These are phyloP conservation scores for Rubroshorea leprosula DNA, from an alignment of 345 rosid species.

Conservation along the genomic window DNA sequence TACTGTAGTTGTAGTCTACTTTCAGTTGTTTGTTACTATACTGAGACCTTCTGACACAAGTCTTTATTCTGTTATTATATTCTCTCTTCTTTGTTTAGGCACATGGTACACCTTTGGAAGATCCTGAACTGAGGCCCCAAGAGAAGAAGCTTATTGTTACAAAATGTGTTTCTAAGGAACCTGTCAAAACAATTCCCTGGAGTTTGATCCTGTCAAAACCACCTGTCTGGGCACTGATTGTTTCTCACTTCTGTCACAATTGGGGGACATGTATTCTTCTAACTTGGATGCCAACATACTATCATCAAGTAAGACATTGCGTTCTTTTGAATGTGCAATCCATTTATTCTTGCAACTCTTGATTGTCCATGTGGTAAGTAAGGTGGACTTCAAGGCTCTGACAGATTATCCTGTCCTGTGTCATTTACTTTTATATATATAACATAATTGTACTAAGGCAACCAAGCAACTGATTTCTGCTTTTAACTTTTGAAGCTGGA, in stretches of 20 bases:
- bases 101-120: slow-evolving; percentile 79
- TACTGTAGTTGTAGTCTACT: not conserved
- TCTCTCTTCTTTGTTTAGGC: slow-evolving; percentile 44
- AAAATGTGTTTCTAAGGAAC: slow-evolving; percentile 50
- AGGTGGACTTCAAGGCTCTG: not conserved
- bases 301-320: slow-evolving; percentile 60
- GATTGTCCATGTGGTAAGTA: not conserved
- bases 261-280: slow-evolving; percentile 96
- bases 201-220: slow-evolving; percentile 69
- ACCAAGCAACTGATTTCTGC: not conserved
- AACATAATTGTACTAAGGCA: not conserved
- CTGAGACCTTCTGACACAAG: not conserved
- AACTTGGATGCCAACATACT: slow-evolving; percentile 98
- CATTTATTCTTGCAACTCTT: not conserved
- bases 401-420: not conserved
- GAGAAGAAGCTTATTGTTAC: slow-evolving; percentile 64
- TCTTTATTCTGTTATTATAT: not conserved
- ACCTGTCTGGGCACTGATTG: slow-evolving; percentile 88
- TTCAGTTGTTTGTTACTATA: not conserved
- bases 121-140: slow-evolving; percentile 55
- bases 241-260: slow-evolving; percentile 83
- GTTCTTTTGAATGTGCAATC: not conserved
- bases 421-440: not conserved
- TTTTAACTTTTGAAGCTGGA: not conserved
- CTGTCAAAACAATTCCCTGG: slow-evolving; percentile 84